Percentiles rank a stretch among this genome's conserved stretches.
These are phyloP conservation scores for Cystoisospora suis DNA, from an alignment of 169 alveolate species.

Conservation along the genomic window DNA sequence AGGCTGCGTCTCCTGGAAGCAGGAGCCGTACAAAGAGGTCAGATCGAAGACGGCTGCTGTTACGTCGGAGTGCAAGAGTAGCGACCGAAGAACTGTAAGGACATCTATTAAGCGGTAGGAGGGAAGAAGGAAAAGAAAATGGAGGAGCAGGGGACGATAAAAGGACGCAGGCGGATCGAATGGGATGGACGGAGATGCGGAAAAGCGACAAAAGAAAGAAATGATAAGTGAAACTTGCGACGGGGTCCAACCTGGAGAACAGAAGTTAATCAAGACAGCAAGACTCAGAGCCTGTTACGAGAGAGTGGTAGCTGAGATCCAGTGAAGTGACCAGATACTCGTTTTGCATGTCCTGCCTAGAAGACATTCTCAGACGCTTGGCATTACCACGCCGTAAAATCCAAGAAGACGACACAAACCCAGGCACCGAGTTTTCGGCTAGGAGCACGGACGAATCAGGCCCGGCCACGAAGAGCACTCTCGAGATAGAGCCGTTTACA, in stretches of 20 bases:
- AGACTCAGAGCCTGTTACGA: too few species aligned
- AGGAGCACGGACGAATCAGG: too few species aligned
- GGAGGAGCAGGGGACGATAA: neutral
- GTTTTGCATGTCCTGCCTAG: neutral
- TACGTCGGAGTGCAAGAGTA: neutral
- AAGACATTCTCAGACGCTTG: neutral
- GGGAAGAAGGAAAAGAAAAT: constrained; percentile 2
- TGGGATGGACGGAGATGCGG: neutral
- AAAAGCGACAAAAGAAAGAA: neutral
- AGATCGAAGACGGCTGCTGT: neutral
- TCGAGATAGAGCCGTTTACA: too few species aligned
- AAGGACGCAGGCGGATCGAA: neutral
- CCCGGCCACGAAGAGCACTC: too few species aligned
- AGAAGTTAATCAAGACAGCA: too few species aligned
- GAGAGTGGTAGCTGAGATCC: too few species aligned
- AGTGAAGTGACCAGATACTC: too few species aligned
- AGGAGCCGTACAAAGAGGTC: neutral
- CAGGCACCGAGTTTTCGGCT: too few species aligned
- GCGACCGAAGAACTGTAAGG: neutral
- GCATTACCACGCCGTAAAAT: too few species aligned
- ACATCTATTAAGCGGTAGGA: neutral
- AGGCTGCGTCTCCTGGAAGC: neutral
- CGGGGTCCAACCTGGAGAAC: constrained; percentile 4
- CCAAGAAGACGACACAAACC: too few species aligned
- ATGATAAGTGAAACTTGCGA: neutral